Conservation (phyloP, 2,329 filamentous ascomycete species). For the Neofusicoccum umdonicola region DNA sequence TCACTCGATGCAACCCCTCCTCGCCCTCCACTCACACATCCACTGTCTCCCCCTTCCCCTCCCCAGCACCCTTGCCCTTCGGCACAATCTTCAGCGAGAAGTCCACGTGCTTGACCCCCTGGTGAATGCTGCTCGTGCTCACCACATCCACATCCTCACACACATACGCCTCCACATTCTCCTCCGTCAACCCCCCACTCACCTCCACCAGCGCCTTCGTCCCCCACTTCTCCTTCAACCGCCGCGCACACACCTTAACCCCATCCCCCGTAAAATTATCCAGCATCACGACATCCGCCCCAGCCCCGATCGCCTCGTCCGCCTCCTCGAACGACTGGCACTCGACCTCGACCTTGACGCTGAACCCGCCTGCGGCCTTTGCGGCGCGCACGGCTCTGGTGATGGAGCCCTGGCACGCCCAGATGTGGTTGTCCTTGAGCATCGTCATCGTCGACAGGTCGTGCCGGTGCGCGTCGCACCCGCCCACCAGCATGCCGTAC, state of each 20-base stretch:
- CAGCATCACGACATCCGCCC: conserved; percentile 94
- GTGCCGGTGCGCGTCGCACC: conserved; percentile 86
- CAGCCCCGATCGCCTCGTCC: conserved; percentile 84
- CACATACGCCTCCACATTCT: conserved; percentile 82
- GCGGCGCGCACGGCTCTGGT: conserved; percentile 81
- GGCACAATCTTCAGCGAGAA: conserved; percentile 87
- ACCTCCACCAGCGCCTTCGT: conserved; percentile 75
- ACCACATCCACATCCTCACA: conserved; percentile 85
- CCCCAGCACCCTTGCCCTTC: conserved; percentile 28
- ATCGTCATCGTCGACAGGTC: conserved; percentile 92
- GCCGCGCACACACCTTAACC: conserved; percentile 70
- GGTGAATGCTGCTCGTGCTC: conserved; percentile 94
- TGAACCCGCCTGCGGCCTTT: conserved; percentile 80
- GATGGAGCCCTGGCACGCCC: conserved; percentile 80
- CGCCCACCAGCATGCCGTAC: conserved; percentile 94
- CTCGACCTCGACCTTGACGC: conserved; percentile 94
- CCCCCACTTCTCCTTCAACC: conserved; percentile 76
- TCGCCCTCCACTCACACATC: conserved; percentile 1
- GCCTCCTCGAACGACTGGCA: conserved; percentile 85
- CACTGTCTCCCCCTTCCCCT: conserved; percentile 17
- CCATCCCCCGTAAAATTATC: conserved; percentile 88
- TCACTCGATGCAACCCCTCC: neutral
- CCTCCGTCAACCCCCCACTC: conserved; percentile 80
- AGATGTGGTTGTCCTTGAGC: conserved; percentile 99
- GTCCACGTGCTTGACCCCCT: conserved; percentile 89